Evolutionary conservation across 2,329 filamentous ascomycete species (phyloP), one percentile per base, ranked within the genome.

Genomic region (Epichloe sibirici): DNA sequence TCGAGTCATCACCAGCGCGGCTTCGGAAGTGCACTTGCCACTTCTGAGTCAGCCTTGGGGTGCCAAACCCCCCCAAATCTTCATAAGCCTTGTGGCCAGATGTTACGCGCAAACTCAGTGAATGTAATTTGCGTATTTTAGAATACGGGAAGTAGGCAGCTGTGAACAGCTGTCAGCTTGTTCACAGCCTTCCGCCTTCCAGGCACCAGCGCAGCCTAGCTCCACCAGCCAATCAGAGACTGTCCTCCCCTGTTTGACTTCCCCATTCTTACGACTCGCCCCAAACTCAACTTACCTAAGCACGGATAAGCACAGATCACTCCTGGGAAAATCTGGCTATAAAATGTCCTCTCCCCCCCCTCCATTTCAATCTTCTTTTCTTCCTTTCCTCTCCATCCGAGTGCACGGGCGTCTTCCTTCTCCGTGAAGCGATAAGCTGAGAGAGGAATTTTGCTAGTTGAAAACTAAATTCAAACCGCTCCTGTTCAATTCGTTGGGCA

Each of bases 371-470:
- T 23, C 34, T 61, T 64, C 58, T 67, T 69, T 70, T 67, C 37
- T 68, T 65, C 62, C 69, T 74, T 75, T 70, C 66, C 57, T 71
- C 71, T 61, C 66, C 69, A 78, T 78, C 75, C 72, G 62, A 75
- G 79, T 83, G 81, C 81, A 81, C 71, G 82, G 83, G 83, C 82
- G 77, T 83, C 82, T 71, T 71, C 69, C 68, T 71, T 71, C 68
- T 71, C 69, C 67, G 67, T 71, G 69, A 86, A 80, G 81, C 80
- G 78, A 81, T 82, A 78, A 69, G 69, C 69, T 70, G 82, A 85
- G 82, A 86, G 83, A 86, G 80, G 83, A 86, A 83, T 84, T 86
- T 86, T 86, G 83, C 83, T 86, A 85, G 83, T 87, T 87, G 83
- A 86, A 86, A 87, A 86, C 83, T 87, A 86, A 79, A 77, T 64